Evolutionary conservation across 768 basidiomycete genomes (phyloP), one percentile per base, ranked within the genome.

Genomic region (Tylopilus vinaceipallidus): DNA sequence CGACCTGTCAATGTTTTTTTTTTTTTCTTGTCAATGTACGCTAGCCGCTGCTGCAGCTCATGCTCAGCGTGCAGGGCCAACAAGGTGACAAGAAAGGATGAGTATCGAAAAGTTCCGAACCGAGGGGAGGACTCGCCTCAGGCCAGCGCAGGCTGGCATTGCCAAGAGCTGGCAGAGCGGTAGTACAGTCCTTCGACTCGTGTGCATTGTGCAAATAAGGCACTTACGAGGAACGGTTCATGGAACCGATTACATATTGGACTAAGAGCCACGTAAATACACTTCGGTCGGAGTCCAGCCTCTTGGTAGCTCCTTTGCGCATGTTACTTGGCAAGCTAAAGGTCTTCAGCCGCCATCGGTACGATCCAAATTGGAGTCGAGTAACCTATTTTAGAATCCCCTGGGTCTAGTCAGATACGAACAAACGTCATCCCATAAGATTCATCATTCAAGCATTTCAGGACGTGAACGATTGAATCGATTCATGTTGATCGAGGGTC

Each of bases 181-280:
- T n/a, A 10, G 16, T 36, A 22, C 29, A 20, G 29, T 42, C 27
- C 14, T 23, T 33, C 41, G 40, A 35, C 40, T 27, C 40, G 27
- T 24, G 20, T 41, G 35, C 19, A 45, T 34, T 58, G 38, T 33
- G 30, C 38, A 34, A 29, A 39, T 56, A 37, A 20, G n/a, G n/a
- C n/a, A n/a, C n/a, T n/a, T n/a, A 39, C 27, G 8, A 57, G 13
- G 16, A 29, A 24, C 2, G 43, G 41, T 23, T 16, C 24, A 37
- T 23, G 17, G 45, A 50, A 46, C 50, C 52, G 48, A 61, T 64
- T 61, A 64, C 58, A 61, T 48, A 30, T 50, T 47, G 9, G 26
- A 12, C 16, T 29, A 33, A 26, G 23, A 30, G 27, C 12, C 51
- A 52, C 53, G 55, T 57, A 63, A 57, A 38, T n/a, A 42, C 14